Base-by-base conservation (phyloP, 495 filamentous ascomycete species). In the Lepraria neglecta region DNA sequence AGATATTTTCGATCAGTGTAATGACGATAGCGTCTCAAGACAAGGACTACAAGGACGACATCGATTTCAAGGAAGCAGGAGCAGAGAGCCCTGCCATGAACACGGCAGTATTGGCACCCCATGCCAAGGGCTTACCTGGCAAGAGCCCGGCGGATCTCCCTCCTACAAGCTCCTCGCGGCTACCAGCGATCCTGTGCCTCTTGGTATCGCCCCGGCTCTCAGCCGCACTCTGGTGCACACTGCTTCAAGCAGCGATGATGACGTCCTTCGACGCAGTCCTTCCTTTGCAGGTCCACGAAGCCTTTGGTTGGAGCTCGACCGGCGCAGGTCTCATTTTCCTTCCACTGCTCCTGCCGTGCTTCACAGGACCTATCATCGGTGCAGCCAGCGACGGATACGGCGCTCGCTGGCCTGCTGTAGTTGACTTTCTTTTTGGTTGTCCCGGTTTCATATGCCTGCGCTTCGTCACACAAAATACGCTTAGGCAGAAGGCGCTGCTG, bases 271-370 rank as follows among this genome's bases (percentile, higher is more conserved):
- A 81, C 63, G 66, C 72, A n/a, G 72, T 73, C 6, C 64, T 88
- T 10, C 82, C 86, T 14, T 68, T 87, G 2, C 77, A 77, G 56
- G 78, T 82, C 11, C 70, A 77, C 55, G 64, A 69, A 3, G 75
- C 72, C 9, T 87, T 87, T 60, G 63, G 71, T 59, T 88, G 82
- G 80, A 71, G 76, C 48, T 78, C 84, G 4, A 78, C 74, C 0
- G 83, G 81, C 12, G 82, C 82, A 7, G 86, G 84, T 9, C 72
- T 88, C 4, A 71, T 86, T n/a, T 87, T 88, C 67, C 73, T 88
- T 1, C 76, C 82, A 3, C 19, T 86, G 27, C 77, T 83, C 56
- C 62, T 86, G n/a, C 85, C 84, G 0, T 76, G 76, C 7, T 81
- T 88, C 63, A 40, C 77, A 15, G 76, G 77, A 0, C 84, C 84